A percentile compares a stretch with the other conserved stretches of the same genome.
phyloP scores from a whole-genome alignment of 176 grass and related monocot species.

The Triticum aestivum region DNA sequence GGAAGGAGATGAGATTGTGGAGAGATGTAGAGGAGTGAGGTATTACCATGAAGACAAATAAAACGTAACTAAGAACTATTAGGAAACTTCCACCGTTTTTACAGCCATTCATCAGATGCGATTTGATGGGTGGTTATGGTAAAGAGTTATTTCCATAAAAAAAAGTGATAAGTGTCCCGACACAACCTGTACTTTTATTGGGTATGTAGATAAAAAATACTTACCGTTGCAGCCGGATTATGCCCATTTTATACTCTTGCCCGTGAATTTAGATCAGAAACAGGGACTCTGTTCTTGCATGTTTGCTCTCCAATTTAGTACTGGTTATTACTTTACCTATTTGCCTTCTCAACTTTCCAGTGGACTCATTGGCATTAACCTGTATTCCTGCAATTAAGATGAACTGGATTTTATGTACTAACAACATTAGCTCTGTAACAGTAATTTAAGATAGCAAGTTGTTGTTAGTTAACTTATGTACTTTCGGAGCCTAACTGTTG shows the following conservation, averaged over 20 bases:
- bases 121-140: neutral
- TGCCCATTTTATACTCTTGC: neutral
- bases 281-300: neutral
- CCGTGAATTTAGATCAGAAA: neutral
- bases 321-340: neutral
- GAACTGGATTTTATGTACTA: neutral
- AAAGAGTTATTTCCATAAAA: neutral
- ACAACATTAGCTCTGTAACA: neutral
- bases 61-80: neutral
- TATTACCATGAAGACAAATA: no score
- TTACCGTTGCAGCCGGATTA: neutral
- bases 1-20: neutral
- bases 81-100: neutral
- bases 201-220: neutral
- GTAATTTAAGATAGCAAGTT: neutral
- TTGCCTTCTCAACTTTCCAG: neutral
- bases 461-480: neutral
- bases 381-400: neutral
- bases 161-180: neutral
- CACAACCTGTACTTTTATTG: neutral
- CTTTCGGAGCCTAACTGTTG: neutral
- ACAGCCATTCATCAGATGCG: neutral
- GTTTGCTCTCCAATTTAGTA: neutral
- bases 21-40: neutral
- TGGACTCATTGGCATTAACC: neutral